Conservation (phyloP, 2,329 filamentous ascomycete species). For the Chaetomium sp. region DNA sequence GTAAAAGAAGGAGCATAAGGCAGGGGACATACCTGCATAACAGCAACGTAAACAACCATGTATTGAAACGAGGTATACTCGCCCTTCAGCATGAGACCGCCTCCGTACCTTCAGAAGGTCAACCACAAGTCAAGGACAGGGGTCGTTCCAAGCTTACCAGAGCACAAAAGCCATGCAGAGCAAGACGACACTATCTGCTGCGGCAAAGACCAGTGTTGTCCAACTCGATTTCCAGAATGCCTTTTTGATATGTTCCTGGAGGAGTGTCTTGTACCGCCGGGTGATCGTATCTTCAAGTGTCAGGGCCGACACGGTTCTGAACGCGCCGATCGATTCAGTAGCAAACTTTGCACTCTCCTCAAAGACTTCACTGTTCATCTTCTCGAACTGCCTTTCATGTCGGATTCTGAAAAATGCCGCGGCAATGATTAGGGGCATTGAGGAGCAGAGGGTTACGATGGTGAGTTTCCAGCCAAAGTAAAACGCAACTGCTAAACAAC, state of each 20-base stretch:
- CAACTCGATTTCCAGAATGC: slow-evolving; percentile 40
- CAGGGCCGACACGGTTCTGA: slow-evolving; percentile 62
- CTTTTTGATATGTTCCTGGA: slow-evolving; percentile 41
- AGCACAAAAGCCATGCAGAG: slow-evolving; percentile 61
- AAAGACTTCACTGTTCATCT: slow-evolving; percentile 60
- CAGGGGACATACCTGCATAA: slow-evolving; percentile 36
- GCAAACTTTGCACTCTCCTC: slow-evolving; percentile 65
- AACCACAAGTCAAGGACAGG: not conserved
- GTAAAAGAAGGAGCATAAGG: not conserved
- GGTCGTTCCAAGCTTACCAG: slow-evolving; percentile 46
- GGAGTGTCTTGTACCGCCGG: slow-evolving; percentile 41
- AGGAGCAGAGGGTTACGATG: slow-evolving; percentile 53
- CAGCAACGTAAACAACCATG: slow-evolving; percentile 41
- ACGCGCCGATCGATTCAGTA: slow-evolving; percentile 62
- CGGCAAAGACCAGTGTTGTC: slow-evolving; percentile 41
- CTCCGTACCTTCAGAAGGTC: slow-evolving; percentile 36
- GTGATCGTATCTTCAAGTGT: slow-evolving; percentile 63
- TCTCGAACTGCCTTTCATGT: slow-evolving; percentile 59
- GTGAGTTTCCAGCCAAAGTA: slow-evolving; percentile 76
- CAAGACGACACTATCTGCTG: slow-evolving; percentile 51
- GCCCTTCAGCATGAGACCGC: slow-evolving; percentile 37
- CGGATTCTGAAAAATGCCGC: slow-evolving; percentile 49
- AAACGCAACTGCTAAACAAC: slow-evolving; percentile 67
- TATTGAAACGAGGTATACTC: slow-evolving; percentile 42
- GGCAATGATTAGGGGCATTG: slow-evolving; percentile 41